Evolutionary conservation across 2,329 filamentous ascomycete genomes (phyloP), one percentile per base, ranked within the genome.

Genomic region (Orbilia brochopaga): DNA sequence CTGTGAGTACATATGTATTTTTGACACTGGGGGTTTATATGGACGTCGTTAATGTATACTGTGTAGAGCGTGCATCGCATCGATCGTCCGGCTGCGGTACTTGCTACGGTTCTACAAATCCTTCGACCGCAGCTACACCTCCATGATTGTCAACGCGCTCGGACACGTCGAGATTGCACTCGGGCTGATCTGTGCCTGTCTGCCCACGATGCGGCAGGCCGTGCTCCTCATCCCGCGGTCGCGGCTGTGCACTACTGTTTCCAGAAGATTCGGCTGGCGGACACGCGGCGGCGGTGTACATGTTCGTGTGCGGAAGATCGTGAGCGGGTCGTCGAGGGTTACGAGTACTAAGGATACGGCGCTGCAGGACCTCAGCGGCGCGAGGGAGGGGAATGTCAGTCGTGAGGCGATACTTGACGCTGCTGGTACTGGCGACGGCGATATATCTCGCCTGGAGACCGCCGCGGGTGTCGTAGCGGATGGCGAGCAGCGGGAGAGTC

Each of bases 161-260:
- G 66, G 66, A 10, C 66, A 70, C 21, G 48, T 64, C 1, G 66
- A 70, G 37, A 64, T 70, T 19, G 66, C 66, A 11, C 37, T 70
- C 2, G 59, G 66, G 10, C 30, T 70, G 1, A 8, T 70, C 48
- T 55, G 58, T 15, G 58, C 66, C 3, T 70, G 66, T 37, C 42
- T 70, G 37, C 66, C 66, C 1, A 70, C 64, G 66, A 64, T 64
- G 59, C 66, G 66, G 17, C 66, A 70, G 59, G 66, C 66, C 17
- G 32, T 70, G 30, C n/a, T 64, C 10, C 54, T 70, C 24, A 15
- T 69, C 17, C 65, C 65, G 1, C 23, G 24, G 62, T 63, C 46
- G 46, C 65, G 15, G n/a, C 23, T 5, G 24, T 69, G 17, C 51
- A 52, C 11, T 52, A 46, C 23, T 19, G 37, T 24, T 44, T 56